Percentiles rank a stretch among this genome's conserved stretches.
These are phyloP conservation scores for Saitozyma sp. DNA, from an alignment of 768 basidiomycete species.

Conservation along the genomic window DNA sequence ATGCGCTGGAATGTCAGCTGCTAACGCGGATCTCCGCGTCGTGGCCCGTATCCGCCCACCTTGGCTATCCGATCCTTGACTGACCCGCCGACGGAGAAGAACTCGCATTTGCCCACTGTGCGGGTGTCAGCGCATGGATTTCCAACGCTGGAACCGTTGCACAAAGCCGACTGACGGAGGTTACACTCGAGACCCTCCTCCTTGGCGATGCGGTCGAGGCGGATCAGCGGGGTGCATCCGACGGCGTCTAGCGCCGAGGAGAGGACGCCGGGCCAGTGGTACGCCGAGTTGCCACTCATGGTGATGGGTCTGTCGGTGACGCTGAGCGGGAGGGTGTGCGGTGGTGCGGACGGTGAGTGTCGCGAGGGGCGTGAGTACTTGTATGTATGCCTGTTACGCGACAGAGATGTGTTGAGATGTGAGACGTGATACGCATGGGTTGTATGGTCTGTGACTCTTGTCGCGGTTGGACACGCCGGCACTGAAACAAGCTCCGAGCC, in stretches of 20 bases:
- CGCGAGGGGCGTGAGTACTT: too few species aligned
- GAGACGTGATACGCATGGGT: too few species aligned
- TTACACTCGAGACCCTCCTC: constrained; percentile 82
- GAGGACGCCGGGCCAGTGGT: constrained; percentile 59
- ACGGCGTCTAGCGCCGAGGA: constrained; percentile 80
- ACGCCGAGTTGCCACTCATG: neutral
- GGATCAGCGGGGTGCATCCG: constrained; percentile 86
- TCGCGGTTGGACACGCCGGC: too few species aligned
- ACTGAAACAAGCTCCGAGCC: too few species aligned
- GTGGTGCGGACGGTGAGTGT: too few species aligned
- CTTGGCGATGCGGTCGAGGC: constrained; percentile 74
- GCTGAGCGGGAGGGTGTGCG: too few species aligned
- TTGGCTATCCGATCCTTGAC: constrained; percentile 97
- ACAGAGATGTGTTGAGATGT: too few species aligned
- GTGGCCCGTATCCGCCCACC: constrained; percentile 21
- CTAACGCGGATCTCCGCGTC: too few species aligned
- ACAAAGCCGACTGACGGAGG: constrained; percentile 64
- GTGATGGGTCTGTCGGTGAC: neutral
- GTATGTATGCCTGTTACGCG: too few species aligned
- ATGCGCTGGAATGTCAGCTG: constrained; percentile 60
- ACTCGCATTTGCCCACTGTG: constrained; percentile 85
- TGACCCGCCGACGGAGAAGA: constrained; percentile 83
- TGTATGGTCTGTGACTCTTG: too few species aligned
- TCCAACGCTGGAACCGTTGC: neutral
- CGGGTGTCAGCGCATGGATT: neutral